Conservation (phyloP, 2,329 filamentous ascomycete species). For the Salinomyces thailandicus region DNA sequence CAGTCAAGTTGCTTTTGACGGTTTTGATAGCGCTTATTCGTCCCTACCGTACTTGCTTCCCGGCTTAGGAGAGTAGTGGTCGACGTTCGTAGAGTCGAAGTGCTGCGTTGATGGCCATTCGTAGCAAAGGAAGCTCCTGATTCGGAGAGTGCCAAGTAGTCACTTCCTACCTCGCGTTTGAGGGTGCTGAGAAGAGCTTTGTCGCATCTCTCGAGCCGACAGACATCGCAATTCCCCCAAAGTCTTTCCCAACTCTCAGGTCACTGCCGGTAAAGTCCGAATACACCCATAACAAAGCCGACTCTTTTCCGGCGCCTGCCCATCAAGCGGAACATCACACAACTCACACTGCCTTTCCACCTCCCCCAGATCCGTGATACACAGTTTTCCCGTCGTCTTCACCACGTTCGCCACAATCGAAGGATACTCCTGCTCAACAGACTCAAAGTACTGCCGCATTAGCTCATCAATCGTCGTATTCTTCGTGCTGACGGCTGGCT, state of each 20-base stretch:
- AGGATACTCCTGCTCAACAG: conserved; percentile 75
- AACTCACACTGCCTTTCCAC: conserved; percentile 45
- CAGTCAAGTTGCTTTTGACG: no score
- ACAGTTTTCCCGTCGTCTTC: conserved; percentile 74
- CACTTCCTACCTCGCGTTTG: no score
- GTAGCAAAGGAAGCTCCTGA: no score
- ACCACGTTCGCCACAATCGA: conserved; percentile 94
- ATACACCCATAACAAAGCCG: conserved; percentile 63
- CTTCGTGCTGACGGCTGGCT: conserved; percentile 50
- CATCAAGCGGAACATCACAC: conserved; percentile 54
- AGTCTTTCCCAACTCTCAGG: not conserved
- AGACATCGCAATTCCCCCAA: no score
- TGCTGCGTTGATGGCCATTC: no score
- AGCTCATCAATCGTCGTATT: conserved; percentile 84
- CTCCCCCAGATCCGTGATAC: conserved; percentile 33
- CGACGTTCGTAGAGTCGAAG: no score
- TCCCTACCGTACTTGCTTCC: no score
- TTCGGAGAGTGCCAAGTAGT: no score
- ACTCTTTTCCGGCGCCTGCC: conserved; percentile 17
- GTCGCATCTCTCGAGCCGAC: no score
- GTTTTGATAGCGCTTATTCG: no score
- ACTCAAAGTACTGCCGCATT: conserved; percentile 78
- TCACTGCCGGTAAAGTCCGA: conserved; percentile 9
- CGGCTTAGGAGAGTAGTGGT: no score
- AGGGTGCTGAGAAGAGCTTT: no score